Evolutionary conservation across 148 eudicot species (phyloP), one percentile per base, ranked within the genome.

Genomic region (Polygonum maritimum): DNA sequence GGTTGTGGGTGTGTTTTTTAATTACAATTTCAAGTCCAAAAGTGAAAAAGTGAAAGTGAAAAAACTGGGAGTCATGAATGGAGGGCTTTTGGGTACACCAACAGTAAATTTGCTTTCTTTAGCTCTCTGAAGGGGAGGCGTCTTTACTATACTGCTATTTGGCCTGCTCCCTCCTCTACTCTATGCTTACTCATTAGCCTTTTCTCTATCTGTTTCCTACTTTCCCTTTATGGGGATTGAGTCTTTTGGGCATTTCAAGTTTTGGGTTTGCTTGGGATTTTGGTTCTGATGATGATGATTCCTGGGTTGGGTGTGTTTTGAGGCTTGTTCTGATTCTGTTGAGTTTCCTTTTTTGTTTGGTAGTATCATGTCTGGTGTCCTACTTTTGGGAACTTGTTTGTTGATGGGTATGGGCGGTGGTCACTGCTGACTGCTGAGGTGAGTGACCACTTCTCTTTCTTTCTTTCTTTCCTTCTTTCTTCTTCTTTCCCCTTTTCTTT

Each of bases 351-450:
- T 54, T 54, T 54, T 7, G 69, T 60, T 60, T 60, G 36, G 69
- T 60, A 22, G 69, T 60, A 60, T 31, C 21, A 57, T 18, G 36
- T 26, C 10, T 60, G 69, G 69, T 60, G 69, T 26, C 31, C 1
- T 22, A 60, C 69, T 60, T 60, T 60, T 60, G 69, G 69, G 13
- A 60, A 60, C 69, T 60, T 31, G 69, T 31, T 60, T 60, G 69
- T 60, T 60, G 69, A 26, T 60, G 69, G 69, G 69, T 26, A 35
- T 60, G 69, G 69, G 69, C 69, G 69, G 69, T 60, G 69, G 69
- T 60, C 15, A 60, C 26, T n/a, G 60, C 9, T 54, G 35, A 60
- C 26, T n/a, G 60, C 9, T 54, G 65, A 22, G 36, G 36, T 60
- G 69, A 60, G 69, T 60, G 67, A 60, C 69, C 69, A 60, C 69